These are phyloP conservation scores for Rutstroemia sp. DNA, from an alignment of 2,329 filamentous ascomycete genomes.

Conservation along the genomic window DNA sequence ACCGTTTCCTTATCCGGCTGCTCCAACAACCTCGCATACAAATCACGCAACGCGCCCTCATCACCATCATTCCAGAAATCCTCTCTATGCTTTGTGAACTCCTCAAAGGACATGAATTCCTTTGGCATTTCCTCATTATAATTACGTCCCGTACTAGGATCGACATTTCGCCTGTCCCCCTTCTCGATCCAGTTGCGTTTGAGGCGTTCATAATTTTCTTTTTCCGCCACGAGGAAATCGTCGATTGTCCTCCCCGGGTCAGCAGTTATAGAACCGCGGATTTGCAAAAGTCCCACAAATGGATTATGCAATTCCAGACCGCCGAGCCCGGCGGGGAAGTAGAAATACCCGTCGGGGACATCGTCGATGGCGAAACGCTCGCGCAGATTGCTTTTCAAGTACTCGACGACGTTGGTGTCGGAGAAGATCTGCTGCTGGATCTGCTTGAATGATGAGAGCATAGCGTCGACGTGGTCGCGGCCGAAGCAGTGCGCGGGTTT, in stretches of 20 bases:
- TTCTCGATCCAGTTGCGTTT: conserved; percentile 18
- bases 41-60: conserved; percentile 15
- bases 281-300: conserved; percentile 31
- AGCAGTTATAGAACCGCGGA: conserved; percentile 22
- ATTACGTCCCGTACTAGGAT: background rate
- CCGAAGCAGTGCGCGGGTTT: conserved; percentile 48
- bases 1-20: conserved; percentile 25
- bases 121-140: background rate
- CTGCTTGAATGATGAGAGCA: conserved; percentile 42
- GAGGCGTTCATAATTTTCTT: conserved; percentile 27
- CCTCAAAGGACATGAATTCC: conserved; percentile 34
- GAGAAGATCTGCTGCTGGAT: conserved; percentile 46
- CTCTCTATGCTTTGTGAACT: conserved; percentile 33
- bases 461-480: conserved; percentile 46
- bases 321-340: conserved; percentile 34
- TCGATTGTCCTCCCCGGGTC: conserved; percentile 23
- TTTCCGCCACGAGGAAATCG: conserved; percentile 28
- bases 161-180: no score
- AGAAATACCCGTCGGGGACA: conserved; percentile 36
- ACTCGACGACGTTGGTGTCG: conserved; percentile 36
- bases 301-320: conserved; percentile 36
- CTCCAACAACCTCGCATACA: conserved; percentile 27
- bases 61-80: conserved; percentile 23
- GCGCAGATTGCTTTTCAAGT: conserved; percentile 41
- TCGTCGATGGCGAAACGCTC: conserved; percentile 38